phyloP scores from a whole-genome alignment of 352 stramenopile species.

The Phytophthora tubulina region DNA sequence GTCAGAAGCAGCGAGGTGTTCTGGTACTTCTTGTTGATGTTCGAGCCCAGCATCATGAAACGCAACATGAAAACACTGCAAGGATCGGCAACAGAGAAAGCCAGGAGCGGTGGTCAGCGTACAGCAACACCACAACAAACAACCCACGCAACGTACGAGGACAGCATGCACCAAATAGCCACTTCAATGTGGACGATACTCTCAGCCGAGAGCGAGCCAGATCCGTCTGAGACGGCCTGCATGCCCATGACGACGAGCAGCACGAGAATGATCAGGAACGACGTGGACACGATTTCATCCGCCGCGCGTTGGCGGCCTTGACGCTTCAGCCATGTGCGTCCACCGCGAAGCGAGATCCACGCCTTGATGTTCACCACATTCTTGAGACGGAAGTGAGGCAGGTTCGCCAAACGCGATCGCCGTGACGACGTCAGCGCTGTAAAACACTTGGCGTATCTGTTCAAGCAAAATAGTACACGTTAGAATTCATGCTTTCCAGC shows the following conservation, averaged over 20 bases:
- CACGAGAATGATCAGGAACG: conserved; percentile 89
- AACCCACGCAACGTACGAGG: conserved; percentile 52
- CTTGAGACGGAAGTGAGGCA: conserved; percentile 92
- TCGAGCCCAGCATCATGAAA: conserved; percentile 92
- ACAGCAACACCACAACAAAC: conserved; percentile 4
- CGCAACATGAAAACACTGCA: conserved; percentile 89
- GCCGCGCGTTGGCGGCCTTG: conserved; percentile 86
- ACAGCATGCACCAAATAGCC: conserved; percentile 88
- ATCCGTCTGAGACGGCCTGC: conserved; percentile 78
- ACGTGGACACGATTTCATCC: conserved; percentile 91
- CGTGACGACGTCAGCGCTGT: conserved; percentile 88
- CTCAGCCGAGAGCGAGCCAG: conserved; percentile 56
- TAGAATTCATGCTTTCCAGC: conserved; percentile 2
- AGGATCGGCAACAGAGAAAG: conserved; percentile 17
- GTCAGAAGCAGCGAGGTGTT: conserved; percentile 93
- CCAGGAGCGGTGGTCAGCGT: conserved; percentile 16
- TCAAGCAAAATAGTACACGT: conserved; percentile 14
- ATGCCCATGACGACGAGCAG: conserved; percentile 89
- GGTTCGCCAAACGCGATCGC: conserved; percentile 80
- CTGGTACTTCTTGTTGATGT: conserved; percentile 93
- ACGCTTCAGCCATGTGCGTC: conserved; percentile 89
- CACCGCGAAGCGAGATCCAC: conserved; percentile 89
- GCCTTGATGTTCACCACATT: conserved; percentile 93
- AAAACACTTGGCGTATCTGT: conserved; percentile 91
- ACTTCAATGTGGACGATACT: conserved; percentile 88